A percentile compares a stretch with the other conserved stretches of the same genome.
These are phyloP conservation scores for Chlorociboria aeruginascens DNA, from an alignment of 495 filamentous ascomycete species.

Conservation along the genomic window DNA sequence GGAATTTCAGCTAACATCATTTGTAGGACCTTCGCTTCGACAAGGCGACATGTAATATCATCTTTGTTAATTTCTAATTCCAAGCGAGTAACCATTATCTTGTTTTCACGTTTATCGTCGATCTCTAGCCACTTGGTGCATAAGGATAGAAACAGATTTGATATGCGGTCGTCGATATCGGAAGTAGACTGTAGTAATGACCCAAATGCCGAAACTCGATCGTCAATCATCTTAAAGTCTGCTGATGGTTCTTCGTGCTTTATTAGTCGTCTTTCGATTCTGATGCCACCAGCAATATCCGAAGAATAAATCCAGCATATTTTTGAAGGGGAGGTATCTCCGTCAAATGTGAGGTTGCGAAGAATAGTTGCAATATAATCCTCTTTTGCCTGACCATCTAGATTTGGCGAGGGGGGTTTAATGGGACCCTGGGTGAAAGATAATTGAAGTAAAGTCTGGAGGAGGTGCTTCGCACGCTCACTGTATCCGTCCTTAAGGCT, in stretches of 20 bases:
- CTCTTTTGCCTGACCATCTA: no score
- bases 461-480: slow-evolving; percentile 26
- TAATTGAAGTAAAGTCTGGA: slow-evolving; percentile 35
- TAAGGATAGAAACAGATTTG: slow-evolving; percentile 50
- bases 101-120: not conserved
- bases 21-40: slow-evolving; percentile 52
- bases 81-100: slow-evolving; percentile 2
- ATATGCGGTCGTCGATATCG: slow-evolving; percentile 44
- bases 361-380: slow-evolving; percentile 24
- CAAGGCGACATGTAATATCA: slow-evolving; percentile 35
- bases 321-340: slow-evolving; percentile 10
- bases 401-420: no score
- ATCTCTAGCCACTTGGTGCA: slow-evolving; percentile 48
- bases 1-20: slow-evolving; percentile 55
- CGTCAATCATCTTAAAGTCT: slow-evolving; percentile 27
- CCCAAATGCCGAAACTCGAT: slow-evolving; percentile 39
- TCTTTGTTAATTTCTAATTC: slow-evolving; percentile 22
- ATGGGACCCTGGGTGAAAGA: slow-evolving; percentile 15
- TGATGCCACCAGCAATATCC: slow-evolving; percentile 9
- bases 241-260: not conserved
- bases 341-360: slow-evolving; percentile 29
- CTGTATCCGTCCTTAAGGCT: slow-evolving; percentile 21
- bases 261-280: slow-evolving; percentile 1
- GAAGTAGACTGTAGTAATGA: slow-evolving; percentile 33
- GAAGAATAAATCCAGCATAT: slow-evolving; percentile 6